Evolutionary conservation across 108 stramenopile genomes (phyloP), one percentile per base, ranked within the genome.

Genomic region (Nitzschia palea): DNA sequence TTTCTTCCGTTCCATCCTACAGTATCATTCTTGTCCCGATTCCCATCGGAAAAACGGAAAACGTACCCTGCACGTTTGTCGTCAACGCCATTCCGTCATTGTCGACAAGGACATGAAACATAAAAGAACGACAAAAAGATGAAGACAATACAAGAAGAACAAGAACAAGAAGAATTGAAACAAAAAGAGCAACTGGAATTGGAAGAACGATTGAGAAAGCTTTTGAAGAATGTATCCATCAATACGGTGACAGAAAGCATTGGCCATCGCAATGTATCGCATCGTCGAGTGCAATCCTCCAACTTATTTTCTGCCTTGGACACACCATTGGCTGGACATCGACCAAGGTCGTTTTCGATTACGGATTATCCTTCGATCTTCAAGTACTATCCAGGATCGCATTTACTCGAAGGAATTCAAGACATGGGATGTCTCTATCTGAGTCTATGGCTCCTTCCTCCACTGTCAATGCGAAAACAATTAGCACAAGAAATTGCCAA

Each of bases 231-330:
- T 6, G 6, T 40, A 6, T 40, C 10, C 12, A 40, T 12, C 37
- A 12, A 40, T 40, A 40, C 12, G 37, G 37, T 12, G 12, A 40
- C 37, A 40, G 37, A 40, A 40, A 61, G 42, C 18, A 61, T 55
- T 31, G 55, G 55, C 4, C 55, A 26, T 26, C 55, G 55, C 23
- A 55, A 55, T 26, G 55, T 55, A 4, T 22, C 29, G 25, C 55
- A 55, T 29, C 55, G 55, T 27, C 55, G 55, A 31, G 26, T 26
- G 6, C 55, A 55, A 55, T 30, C 55, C 26, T 30, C 55, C 4
- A 26, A 22, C 12, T 29, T 55, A 17, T 55, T 55, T 26, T 55
- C 26, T 4, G 17, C 4, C 6, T 31, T 55, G 55, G 55, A 55
- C 29, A 4, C 55, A 10, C 55, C 55, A 14, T 14, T 4, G 29